Base-by-base conservation (phyloP, 2,329 filamentous ascomycete genomes). In the Colletotrichum tabaci region DNA sequence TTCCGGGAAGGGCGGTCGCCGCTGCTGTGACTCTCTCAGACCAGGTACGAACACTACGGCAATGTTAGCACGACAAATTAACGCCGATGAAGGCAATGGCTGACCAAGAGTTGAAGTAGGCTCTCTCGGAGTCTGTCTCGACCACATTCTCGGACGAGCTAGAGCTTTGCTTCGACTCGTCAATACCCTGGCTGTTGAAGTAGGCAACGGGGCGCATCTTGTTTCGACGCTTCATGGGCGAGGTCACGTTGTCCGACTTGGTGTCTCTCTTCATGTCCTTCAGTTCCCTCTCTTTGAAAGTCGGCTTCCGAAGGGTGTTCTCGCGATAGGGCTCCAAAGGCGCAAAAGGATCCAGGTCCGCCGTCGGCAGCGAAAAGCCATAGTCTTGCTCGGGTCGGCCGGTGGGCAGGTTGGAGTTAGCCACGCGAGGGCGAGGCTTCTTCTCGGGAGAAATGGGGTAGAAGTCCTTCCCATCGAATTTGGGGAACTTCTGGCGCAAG, bases 391-490 rank as follows among this genome's bases (percentile, higher is more conserved):
- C 70, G 21, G 61, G 66, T 23, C 61, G 61, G 7, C 66, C 70
- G 6, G 61, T 70, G 15, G 66, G 60, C 38, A 61, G 21, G 6
- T 58, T 50, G 21, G 30, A 35, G 57, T 23, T 52, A 58, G 66
- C 47, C 49, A 61, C 57, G 56, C 56, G 21, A 46, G 65, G 67
- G 3, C 52, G 58, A 56, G 73, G 40, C 71, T 79, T 75, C 76
- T 87, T 88, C 61, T 73, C 77, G 1, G 88, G 87, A 0, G 89
- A 90, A 3, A 88, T 81, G 40, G 87, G 88, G 73, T 91, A 91
- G 74, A 91, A 91, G 77, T 91, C 85, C 77, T 89, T 90, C 30
- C 90, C 89, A 74, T 92, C 89, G 75, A 90, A 92, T 77, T 89
- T 91, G 44, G 90, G 89, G 50, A 91, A 80, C 2, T 88, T 87